These are phyloP conservation scores for Nicotiana paniculata DNA, from an alignment of 257 asterid species.

Conservation along the genomic window DNA sequence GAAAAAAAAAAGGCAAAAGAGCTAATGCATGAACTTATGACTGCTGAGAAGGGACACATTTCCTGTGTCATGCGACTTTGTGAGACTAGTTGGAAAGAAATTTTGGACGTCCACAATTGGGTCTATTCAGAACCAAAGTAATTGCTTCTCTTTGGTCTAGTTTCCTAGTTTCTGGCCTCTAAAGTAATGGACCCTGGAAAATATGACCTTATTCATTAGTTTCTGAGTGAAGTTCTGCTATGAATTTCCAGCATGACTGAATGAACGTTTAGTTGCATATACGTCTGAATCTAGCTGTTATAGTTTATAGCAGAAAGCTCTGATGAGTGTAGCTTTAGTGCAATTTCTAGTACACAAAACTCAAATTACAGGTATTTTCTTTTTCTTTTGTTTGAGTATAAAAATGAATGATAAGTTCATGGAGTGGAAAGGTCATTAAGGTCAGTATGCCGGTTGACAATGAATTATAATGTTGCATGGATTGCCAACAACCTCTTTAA, in stretches of 20 bases:
- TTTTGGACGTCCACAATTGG: not conserved
- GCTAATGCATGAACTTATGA: not conserved
- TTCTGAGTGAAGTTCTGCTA: not conserved
- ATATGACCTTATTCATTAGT: not conserved
- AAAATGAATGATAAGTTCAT: not conserved
- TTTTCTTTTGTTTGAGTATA: not conserved
- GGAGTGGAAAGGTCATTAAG: not conserved
- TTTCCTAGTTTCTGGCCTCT: not conserved
- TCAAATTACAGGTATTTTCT: not conserved
- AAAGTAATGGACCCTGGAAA: not conserved
- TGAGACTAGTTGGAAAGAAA: not conserved
- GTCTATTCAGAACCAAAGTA: not conserved
- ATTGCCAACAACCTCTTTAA: not conserved
- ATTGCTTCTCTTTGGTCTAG: not conserved
- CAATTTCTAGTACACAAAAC: not conserved
- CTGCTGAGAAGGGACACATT: no score
- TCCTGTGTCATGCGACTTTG: not conserved
- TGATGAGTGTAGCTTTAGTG: conserved; percentile 1
- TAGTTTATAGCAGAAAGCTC: conserved; percentile 3
- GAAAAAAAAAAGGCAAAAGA: not conserved
- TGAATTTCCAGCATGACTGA: not conserved
- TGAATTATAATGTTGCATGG: not conserved
- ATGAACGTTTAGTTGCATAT: not conserved
- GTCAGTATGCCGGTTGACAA: not conserved
- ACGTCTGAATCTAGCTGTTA: not conserved